Evolutionary conservation across 208 protist species (phyloP).

Genomic region (Acanthamoeba healyi): DNA sequence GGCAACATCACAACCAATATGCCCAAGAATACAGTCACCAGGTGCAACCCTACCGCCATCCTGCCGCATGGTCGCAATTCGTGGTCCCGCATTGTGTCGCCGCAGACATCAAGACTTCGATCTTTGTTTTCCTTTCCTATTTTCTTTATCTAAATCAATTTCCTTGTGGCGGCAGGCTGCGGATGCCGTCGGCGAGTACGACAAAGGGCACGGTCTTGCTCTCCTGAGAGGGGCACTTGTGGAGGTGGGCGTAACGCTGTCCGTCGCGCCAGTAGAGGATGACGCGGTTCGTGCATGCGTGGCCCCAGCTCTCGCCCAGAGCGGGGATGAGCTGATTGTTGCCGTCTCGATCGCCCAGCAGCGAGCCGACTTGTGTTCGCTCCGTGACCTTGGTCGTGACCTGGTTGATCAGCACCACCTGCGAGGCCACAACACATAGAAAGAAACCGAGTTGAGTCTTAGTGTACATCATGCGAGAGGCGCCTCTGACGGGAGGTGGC

Average conservation of each 20-base stretch:
- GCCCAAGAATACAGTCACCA: background rate
- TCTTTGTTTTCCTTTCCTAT: conserved; percentile 12
- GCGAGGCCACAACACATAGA: background rate
- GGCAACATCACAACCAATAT: background rate
- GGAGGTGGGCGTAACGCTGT: conserved; percentile 59
- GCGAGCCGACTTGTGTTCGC: background rate
- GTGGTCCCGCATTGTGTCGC: background rate
- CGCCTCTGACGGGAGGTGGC: background rate
- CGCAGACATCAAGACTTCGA: background rate
- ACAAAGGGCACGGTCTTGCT: conserved; percentile 66
- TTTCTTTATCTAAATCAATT: background rate
- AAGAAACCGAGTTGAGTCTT: background rate
- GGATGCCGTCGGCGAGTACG: conserved; percentile 43
- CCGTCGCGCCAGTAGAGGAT: conserved; percentile 80
- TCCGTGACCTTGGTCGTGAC: conserved; percentile 85
- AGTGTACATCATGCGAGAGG: background rate
- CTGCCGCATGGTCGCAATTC: background rate
- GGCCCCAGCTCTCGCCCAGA: conserved; percentile 86
- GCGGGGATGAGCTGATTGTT: conserved; percentile 82
- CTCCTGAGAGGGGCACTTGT: conserved; percentile 70
- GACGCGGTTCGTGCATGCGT: conserved; percentile 82
- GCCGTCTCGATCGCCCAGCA: background rate
- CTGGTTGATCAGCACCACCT: conserved; percentile 88
- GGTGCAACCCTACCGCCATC: background rate
- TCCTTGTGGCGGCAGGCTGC: background rate